Conservation (phyloP, 768 basidiomycete species). For the Lactarius deliciosus region DNA sequence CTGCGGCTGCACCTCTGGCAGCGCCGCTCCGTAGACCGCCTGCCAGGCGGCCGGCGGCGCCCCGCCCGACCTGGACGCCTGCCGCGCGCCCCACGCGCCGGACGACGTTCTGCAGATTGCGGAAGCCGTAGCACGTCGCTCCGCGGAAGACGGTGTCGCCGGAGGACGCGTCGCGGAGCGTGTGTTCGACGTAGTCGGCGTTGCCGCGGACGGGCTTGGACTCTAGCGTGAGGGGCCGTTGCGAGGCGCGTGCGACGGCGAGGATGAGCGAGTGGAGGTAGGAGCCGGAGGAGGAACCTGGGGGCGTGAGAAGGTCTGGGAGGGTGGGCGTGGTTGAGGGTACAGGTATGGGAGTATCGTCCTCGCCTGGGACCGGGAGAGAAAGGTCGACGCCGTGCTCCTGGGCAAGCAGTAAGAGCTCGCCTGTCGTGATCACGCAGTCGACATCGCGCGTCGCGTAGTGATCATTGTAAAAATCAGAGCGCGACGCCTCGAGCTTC, state of each 20-base stretch:
- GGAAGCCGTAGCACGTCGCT: conserved; percentile 95
- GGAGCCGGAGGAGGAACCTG: conserved; percentile 88
- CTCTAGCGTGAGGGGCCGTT: conserved; percentile 36
- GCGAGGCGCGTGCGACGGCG: conserved; percentile 46
- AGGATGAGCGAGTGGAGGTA: conserved; percentile 82
- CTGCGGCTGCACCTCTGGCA: conserved; percentile 34
- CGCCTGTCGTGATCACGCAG: conserved; percentile 96
- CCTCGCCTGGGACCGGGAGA: conserved; percentile 44
- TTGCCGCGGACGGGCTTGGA: conserved; percentile 21
- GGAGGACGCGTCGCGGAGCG: conserved; percentile 58
- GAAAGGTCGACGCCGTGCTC: conserved; percentile 82
- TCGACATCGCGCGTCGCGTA: conserved; percentile 92
- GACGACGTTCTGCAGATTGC: conserved; percentile 96
- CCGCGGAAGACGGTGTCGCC: conserved; percentile 82
- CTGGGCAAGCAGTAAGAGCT: conserved; percentile 80
- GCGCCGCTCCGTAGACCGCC: conserved; percentile 34
- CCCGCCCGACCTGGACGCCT: conserved; percentile 53
- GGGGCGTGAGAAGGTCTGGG: conserved; percentile 75
- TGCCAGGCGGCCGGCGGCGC: conserved; percentile 56
- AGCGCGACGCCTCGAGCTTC: conserved; percentile 94
- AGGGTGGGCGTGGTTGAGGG: conserved; percentile 34
- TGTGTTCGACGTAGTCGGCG: conserved; percentile 52
- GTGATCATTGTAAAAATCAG: conserved; percentile 83
- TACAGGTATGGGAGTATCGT: conserved; percentile 43
- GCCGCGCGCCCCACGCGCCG: conserved; percentile 39